phyloP scores from a whole-genome alignment of 306 rosid genomes.

The Pueraria montana region DNA sequence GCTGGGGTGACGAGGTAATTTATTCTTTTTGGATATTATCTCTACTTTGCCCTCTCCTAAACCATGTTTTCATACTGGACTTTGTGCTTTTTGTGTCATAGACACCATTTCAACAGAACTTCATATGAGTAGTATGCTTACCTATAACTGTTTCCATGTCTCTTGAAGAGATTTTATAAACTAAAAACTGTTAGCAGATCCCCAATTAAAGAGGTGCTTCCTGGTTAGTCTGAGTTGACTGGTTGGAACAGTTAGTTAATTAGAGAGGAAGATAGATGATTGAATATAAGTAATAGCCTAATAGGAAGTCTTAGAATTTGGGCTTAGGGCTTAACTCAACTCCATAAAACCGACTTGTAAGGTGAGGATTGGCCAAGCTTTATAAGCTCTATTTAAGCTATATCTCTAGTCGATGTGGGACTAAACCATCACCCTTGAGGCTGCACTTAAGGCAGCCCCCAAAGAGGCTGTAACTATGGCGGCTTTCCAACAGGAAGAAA shows the following conservation, averaged over 20 bases:
- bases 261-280: slow-evolving; percentile 2
- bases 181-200: slow-evolving; percentile 27
- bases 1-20: slow-evolving; percentile 86
- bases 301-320: neutral
- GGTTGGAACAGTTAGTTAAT: neutral
- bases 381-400: neutral
- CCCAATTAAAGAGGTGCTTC: neutral
- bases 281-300: neutral
- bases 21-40: slow-evolving; percentile 14
- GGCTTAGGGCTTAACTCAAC: neutral
- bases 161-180: slow-evolving; percentile 26
- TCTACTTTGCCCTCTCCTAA: slow-evolving; percentile 17
- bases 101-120: neutral
- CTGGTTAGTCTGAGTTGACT: neutral
- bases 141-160: slow-evolving; percentile 12
- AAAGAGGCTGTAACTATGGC: neutral
- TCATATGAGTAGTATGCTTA: neutral
- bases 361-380: neutral
- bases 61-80: neutral
- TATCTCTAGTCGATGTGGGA: too few relatives aligned
- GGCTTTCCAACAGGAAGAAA: neutral
- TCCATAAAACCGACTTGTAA: neutral
- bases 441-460: too few relatives aligned
- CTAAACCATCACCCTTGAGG: too few relatives aligned
- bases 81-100: slow-evolving; percentile 21